A percentile compares a stretch with the other conserved stretches of the same genome.
Evolutionary conservation across 2,329 filamentous ascomycete species (phyloP).

Genomic region (Graphilbum fragrans): DNA sequence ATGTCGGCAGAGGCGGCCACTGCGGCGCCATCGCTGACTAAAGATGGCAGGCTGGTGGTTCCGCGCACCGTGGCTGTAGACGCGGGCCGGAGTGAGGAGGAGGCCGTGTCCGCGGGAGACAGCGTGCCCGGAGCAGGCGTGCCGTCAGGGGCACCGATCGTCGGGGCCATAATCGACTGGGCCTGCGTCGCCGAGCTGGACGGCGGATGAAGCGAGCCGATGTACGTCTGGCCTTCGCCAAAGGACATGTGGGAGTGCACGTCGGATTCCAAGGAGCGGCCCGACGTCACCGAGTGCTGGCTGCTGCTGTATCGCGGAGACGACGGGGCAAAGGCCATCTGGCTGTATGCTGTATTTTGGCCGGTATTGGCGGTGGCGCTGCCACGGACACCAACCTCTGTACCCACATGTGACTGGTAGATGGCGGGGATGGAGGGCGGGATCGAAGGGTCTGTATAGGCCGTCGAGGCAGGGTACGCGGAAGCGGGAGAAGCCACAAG

Average conservation of each 20-base stretch:
- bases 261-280: slow-evolving; percentile 8
- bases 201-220: slow-evolving; percentile 27
- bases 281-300: slow-evolving; percentile 14
- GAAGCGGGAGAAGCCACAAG: slow-evolving; percentile 16
- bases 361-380: no score
- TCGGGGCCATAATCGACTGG: slow-evolving; percentile 8
- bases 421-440: not conserved
- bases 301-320: slow-evolving; percentile 22
- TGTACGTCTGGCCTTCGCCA: slow-evolving; percentile 31
- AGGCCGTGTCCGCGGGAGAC: slow-evolving; percentile 5
- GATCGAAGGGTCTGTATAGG: not conserved
- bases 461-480: slow-evolving; percentile 11
- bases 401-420: no score
- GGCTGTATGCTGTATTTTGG: no score
- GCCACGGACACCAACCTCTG: no score
- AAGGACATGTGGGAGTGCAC: slow-evolving; percentile 27
- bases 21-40: slow-evolving; percentile 20
- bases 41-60: slow-evolving; percentile 28
- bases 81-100: slow-evolving; percentile 22
- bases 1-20: slow-evolving; percentile 38
- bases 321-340: not conserved
- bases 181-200: slow-evolving; percentile 18
- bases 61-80: slow-evolving; percentile 37
- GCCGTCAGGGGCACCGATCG: not conserved
- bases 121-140: not conserved